Evolutionary conservation across 768 basidiomycete genomes (phyloP).

Genomic region (Russula virescens): DNA sequence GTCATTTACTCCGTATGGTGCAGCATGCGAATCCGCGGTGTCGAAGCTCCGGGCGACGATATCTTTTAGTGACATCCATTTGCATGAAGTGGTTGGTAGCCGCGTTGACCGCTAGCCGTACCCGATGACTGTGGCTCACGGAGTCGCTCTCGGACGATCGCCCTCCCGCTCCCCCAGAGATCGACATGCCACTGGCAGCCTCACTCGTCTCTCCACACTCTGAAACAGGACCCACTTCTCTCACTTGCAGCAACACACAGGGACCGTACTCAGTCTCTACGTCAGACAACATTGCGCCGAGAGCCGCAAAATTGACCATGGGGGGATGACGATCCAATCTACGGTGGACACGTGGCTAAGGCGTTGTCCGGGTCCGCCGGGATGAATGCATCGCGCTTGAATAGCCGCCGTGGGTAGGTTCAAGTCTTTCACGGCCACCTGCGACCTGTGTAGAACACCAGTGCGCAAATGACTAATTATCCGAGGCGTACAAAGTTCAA

Average conservation of each 20-base stretch:
- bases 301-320: slow-evolving; percentile 48
- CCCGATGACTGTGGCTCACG: too few relatives aligned
- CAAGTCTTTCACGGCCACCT: too few relatives aligned
- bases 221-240: background rate
- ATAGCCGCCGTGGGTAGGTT: too few relatives aligned
- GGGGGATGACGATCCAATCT: slow-evolving; percentile 54
- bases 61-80: background rate
- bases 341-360: slow-evolving; percentile 40
- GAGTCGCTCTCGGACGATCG: too few relatives aligned
- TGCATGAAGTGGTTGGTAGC: background rate
- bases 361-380: slow-evolving; percentile 34
- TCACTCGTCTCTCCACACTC: background rate
- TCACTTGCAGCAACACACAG: background rate
- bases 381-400: slow-evolving; percentile 34
- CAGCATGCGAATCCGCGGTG: background rate
- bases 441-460: slow-evolving; percentile 25
- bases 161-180: too few relatives aligned
- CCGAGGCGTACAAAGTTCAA: slow-evolving; percentile 55
- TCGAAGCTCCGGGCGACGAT: background rate
- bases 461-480: slow-evolving; percentile 80
- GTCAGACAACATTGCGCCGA: slow-evolving; percentile 39
- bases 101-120: background rate
- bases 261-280: slow-evolving; percentile 39
- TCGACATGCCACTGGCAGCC: too few relatives aligned
- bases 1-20: background rate